phyloP scores from a whole-genome alignment of 192 early-diverging fungal genomes.

The Backusella australiensis region DNA sequence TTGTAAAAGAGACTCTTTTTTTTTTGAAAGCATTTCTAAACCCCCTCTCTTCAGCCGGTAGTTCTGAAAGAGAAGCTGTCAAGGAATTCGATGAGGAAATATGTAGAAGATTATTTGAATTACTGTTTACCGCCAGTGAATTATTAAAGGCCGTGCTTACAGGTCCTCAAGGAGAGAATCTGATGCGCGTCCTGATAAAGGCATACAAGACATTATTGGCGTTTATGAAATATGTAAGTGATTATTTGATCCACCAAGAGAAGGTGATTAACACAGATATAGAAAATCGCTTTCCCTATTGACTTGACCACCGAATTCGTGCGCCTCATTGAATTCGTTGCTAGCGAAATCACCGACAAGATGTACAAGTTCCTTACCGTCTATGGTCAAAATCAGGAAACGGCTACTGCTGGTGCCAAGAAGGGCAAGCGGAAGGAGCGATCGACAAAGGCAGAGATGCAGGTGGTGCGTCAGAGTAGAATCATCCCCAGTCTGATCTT shows the following conservation, averaged over 20 bases:
- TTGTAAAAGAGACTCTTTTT: background rate
- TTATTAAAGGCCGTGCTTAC: constrained; percentile 41
- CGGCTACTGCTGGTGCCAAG: constrained; percentile 3
- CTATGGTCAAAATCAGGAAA: constrained; percentile 31
- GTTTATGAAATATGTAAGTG: constrained; percentile 45
- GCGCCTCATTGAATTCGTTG: constrained; percentile 44
- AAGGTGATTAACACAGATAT: no score
- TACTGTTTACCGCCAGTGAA: constrained; percentile 39
- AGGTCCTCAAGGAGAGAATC: constrained; percentile 40
- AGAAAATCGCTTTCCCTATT: constrained; percentile 23
- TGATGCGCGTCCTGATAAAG: constrained; percentile 47
- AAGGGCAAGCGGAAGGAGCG: constrained; percentile 31
- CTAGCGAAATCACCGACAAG: constrained; percentile 43
- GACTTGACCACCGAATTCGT: constrained; percentile 41
- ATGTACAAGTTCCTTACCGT: constrained; percentile 50
- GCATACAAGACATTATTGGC: constrained; percentile 46
- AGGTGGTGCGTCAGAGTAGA: constrained; percentile 68
- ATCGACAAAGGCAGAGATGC: constrained; percentile 44
- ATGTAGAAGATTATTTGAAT: constrained; percentile 36
- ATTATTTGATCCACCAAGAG: background rate
- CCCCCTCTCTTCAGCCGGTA: background rate
- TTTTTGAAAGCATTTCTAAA: no score
- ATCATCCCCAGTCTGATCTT: constrained; percentile 73
- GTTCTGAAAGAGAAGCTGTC: background rate
- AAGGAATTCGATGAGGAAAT: constrained; percentile 39